A percentile compares a stretch with the other conserved stretches of the same genome.
Evolutionary conservation across 2,329 filamentous ascomycete species (phyloP).

Genomic region (Paracorniculantispora psalliotae): DNA sequence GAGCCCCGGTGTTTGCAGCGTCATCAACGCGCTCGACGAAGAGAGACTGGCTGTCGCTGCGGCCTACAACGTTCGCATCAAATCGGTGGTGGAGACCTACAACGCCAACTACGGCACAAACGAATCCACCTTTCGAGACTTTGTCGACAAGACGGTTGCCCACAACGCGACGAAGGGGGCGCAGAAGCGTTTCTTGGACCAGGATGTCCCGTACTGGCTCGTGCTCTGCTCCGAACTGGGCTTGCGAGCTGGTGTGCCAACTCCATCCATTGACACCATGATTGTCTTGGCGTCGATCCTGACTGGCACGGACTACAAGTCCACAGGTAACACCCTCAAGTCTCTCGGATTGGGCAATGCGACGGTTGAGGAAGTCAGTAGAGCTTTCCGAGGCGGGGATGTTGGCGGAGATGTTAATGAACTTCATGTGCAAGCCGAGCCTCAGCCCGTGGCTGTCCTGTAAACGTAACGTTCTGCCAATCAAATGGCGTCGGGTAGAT

Average conservation of each 20-base stretch:
- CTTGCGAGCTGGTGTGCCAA: neutral
- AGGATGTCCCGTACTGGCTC: constrained; percentile 11
- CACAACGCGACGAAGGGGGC: constrained; percentile 15
- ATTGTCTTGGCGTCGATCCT: constrained; percentile 14
- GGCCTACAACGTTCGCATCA: neutral
- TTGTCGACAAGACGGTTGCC: constrained; percentile 10
- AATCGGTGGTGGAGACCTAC: neutral
- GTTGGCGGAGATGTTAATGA: neutral
- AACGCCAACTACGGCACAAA: constrained; percentile 9
- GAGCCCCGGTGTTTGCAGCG: constrained; percentile 14
- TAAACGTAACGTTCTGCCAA: neutral
- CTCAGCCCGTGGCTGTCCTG: neutral
- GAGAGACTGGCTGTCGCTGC: constrained; percentile 11
- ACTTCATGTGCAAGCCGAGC: neutral
- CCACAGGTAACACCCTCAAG: constrained; percentile 7
- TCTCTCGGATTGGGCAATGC: constrained; percentile 3
- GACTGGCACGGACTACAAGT: constrained; percentile 2
- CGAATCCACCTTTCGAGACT: constrained; percentile 6
- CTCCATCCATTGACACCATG: constrained; percentile 12
- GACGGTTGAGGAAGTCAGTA: neutral
- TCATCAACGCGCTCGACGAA: constrained; percentile 12
- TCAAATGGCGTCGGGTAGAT: neutral
- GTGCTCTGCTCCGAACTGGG: constrained; percentile 11
- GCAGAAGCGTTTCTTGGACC: constrained; percentile 8
- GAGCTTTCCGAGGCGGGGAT: neutral